Evolutionary conservation across 345 rosid species (phyloP), one percentile per base, ranked within the genome.

Genomic region (Acer negundo): DNA sequence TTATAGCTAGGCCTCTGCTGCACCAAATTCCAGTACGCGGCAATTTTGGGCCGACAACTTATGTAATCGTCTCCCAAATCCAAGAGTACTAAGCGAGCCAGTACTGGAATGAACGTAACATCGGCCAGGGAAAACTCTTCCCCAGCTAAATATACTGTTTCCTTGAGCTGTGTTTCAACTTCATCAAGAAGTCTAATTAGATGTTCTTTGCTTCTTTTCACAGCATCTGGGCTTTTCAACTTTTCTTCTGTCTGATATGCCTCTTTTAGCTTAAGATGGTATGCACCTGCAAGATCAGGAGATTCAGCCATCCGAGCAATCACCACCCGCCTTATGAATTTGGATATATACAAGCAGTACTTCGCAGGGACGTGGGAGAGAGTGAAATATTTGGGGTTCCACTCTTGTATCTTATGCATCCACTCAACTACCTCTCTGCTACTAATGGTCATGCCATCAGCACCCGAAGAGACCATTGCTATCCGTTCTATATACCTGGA

Each of bases 101-200:
- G 83, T 24, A 93, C 86, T 0, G 99, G 98, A 65, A 92, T 80
- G 20, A 95, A 84, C 89, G 85, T 84, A 23, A 89, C 90, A 49
- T 95, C 99, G 22, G 97, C 99, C 94, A 91, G 84, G 67, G 94
- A 88, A 84, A 93, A 95, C 80, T 89, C 99, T 19, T 87, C 84
- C 74, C 98, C 97, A 4, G 82, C 89, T 74, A 95, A 67, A 83
- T 90, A 88, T 2, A 79, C 58, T 1, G 92, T 85, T 46, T 83
- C 86, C 1, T 70, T 84, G 72, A 92, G 86, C 84, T 86, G 86
- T 12, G 71, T 79, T 75, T 95, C 97, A 7, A 88, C 89, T 73
- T 92, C 97, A 78, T 92, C 90, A 0, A 91, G 91, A 75, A 95
- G 87, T 76, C 77, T 78, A 67, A 82, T 38, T 69, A 93, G 90